Evolutionary conservation across 805 yeast species (phyloP), one percentile per base, ranked within the genome.

Genomic region (Lipomyces sp.): DNA sequence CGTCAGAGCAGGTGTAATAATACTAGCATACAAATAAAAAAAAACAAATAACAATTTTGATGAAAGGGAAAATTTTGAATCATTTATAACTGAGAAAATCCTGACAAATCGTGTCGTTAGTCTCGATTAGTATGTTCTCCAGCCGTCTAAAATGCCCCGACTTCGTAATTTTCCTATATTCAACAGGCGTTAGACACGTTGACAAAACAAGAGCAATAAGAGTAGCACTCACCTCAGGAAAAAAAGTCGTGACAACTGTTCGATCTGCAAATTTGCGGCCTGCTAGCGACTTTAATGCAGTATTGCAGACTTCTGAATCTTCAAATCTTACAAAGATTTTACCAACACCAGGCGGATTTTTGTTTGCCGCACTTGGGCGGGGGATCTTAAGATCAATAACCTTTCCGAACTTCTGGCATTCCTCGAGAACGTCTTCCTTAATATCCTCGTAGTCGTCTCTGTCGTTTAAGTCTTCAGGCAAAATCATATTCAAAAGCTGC

Each of bases 261-360:
- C 96, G 71, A 39, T 81, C 89, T 56, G 81, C 79, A 63, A 82
- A 89, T 45, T 68, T 67, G 45, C 82, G 68, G 1, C 95, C 95
- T 7, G 84, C 80, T 16, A 87, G 59, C 8, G 73, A 76, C 8
- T 67, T 52, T 67, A 80, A 70, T 0, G 93, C 95, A 7, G 67
- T 65, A 4, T 69, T 64, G 1, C 95, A 83, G 1, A 69, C 67
- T 1, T 76, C 76, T 1, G 72, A 67, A 11, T 71, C 70, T 1
- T 72, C 74, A 66, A 84, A 89, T 65, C 83, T 80, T 21, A 86
- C 79, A 65, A 74, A 88, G 0, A 88, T 74, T 55, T 79, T 83
- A 0, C 96, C 96, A 42, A 82, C 74, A 4, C 85, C 86, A 2
- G 83, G 74, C 33, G 72, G 71, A 2, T 68, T 61, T 42, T 69